Evolutionary conservation across 305 asterid species (phyloP), one percentile per base, ranked within the genome.

Genomic region (Fraxinus baroniana): DNA sequence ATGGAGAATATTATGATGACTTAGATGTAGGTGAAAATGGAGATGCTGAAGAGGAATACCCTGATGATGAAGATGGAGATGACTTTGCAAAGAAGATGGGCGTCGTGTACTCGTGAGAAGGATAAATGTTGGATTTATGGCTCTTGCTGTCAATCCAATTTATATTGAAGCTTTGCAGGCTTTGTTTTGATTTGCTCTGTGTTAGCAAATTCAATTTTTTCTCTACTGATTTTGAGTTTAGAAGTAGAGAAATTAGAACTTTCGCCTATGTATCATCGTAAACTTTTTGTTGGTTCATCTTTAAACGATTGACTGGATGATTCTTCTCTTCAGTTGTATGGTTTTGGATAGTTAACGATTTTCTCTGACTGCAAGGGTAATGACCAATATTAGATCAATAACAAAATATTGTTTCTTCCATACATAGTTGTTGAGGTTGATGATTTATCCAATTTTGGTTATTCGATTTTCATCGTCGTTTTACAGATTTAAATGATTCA

Each of bases 71-170:
- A 17, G 95, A 89, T 0, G 96, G 35, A 0, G 91, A 94, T 0
- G 97, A 94, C 85, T 92, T 92, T 81, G 96, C 96, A 2, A 93
- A 95, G 90, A 93, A 93, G 94, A 89, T 91, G 97, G 97, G 95
- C 1, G 97, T 91, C 28, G 74, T 91, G 86, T 90, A 87, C 87
- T 88, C 94, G 41, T 71, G 83, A 80, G 82, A 80, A 89, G 33
- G 74, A 8, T 13, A 55, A 9, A 72, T 4, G 83, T 20, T 79
- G 15, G 70, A 44, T 24, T 46, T 49, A 15, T 62, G 37, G 72
- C 33, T 3, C 79, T 17, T 33, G 72, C 20, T 76, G 82, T 78
- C 12, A 41, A 74, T 83, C 74, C 26, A 68, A 28, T n/a, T 77
- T 70, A 36, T 68, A 28, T 28, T 71, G 22, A 71, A 32, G 13